Conservation (phyloP, 768 basidiomycete genomes). For the Cystoderma amianthinum region DNA sequence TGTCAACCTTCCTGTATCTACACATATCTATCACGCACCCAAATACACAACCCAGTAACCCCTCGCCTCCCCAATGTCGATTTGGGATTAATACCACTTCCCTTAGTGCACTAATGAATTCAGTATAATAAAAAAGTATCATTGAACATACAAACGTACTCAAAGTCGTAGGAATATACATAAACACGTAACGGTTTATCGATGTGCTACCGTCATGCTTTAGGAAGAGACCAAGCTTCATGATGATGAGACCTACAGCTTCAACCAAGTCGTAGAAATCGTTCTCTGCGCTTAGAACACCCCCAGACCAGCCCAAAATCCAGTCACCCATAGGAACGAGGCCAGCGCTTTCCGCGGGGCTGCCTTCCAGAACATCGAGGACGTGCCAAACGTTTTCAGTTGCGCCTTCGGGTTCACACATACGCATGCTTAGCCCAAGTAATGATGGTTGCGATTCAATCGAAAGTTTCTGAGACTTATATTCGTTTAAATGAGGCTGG, state of each 20-base stretch:
- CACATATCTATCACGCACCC: conserved; percentile 48
- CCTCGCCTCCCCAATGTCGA: conserved; percentile 96
- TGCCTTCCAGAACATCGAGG: conserved; percentile 91
- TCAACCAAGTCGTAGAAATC: conserved; percentile 98
- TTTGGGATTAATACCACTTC: conserved; percentile 96
- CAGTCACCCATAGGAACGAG: conserved; percentile 83
- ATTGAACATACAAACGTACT: conserved; percentile 45
- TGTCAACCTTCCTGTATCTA: conserved; percentile 3
- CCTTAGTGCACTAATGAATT: conserved; percentile 62
- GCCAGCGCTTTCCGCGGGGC: conserved; percentile 93
- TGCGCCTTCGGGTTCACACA: conserved; percentile 86
- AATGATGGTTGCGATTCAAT: conserved; percentile 68
- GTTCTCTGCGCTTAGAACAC: conserved; percentile 82
- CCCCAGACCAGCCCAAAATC: conserved; percentile 87
- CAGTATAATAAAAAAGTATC: conserved; percentile 4
- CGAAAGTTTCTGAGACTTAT: conserved; percentile 29
- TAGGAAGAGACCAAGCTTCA: background rate
- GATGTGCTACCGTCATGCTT: conserved; percentile 52
- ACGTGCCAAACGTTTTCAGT: conserved; percentile 98
- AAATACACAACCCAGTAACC: conserved; percentile 91
- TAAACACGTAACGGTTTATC: conserved; percentile 92
- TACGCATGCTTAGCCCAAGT: conserved; percentile 89
- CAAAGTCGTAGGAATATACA: conserved; percentile 96
- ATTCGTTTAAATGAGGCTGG: conserved; percentile 28
- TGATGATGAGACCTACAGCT: conserved; percentile 46